Evolutionary conservation across 106 monocot species (phyloP), one percentile per base, ranked within the genome.

Genomic region (Dendrobium officinale): DNA sequence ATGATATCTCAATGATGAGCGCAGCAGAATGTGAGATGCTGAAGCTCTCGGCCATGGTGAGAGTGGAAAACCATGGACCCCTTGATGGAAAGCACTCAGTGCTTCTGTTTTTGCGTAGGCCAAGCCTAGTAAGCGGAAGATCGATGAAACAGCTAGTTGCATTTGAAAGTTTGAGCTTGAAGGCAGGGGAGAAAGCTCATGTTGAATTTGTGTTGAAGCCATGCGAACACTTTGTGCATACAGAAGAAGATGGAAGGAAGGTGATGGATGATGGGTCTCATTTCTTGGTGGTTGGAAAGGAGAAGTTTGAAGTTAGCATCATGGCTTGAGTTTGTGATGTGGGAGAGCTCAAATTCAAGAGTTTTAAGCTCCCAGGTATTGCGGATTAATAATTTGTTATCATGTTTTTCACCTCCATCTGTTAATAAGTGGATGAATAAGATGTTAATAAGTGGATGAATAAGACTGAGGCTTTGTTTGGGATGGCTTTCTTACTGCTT

Each of bases 51-150:
- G 77, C 86, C 0, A 54, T 80, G 1, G 86, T 98, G 6, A 40
- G 82, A 75, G 98, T 95, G 16, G 64, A 86, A 27, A 98, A 98
- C 67, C 67, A 85, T 13, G 98, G 98, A 17, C 55, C 82, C 4
- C 86, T 91, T 85, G 91, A 85, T 22, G 98, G 95, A 47, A 89
- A 70, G 77, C 92, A 95, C 42, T 67, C 95, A 0, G 92, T 98
- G 55, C 40, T 98, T 49, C 81, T 98, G 3, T 98, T 92, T 81
- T 40, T 84, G 55, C 86, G 85, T 41, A 79, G 81, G 81, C 42
- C 79, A 3, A 67, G 68, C 42, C 55, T 15, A 0, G 4, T 2
- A 19, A 43, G 43, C 20, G 90, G 89, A 0, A 79, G 81, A 51
- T 88, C 92, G 3, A 77, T 41, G 82, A 91, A 89, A 61, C 87